Conservation (phyloP, 495 filamentous ascomycete species). For the Physcia stellaris region DNA sequence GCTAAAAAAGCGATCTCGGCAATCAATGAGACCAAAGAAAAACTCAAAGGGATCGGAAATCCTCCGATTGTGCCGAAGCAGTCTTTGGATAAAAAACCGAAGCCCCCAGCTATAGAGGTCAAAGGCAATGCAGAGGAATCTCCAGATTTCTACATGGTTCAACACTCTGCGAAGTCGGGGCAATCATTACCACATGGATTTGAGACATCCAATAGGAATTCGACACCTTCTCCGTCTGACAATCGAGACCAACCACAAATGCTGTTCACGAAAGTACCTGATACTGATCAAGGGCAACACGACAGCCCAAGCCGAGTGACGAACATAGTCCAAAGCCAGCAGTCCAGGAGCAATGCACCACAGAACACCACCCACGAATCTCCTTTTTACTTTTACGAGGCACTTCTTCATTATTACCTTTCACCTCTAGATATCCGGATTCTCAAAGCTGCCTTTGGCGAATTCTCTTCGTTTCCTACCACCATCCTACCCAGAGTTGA, state of each 20-base stretch:
- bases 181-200: slow-evolving; percentile 23
- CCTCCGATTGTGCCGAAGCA: slow-evolving; percentile 45
- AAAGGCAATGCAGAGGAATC: slow-evolving; percentile 29
- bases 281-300: background rate
- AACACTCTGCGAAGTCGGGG: slow-evolving; percentile 31
- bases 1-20: slow-evolving; percentile 63
- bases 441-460: slow-evolving; percentile 75
- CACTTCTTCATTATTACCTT: slow-evolving; percentile 80
- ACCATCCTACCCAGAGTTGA: slow-evolving; percentile 86
- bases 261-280: background rate
- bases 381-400: slow-evolving; percentile 75
- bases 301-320: too few species aligned
- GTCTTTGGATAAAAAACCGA: slow-evolving; percentile 29
- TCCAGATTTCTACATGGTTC: slow-evolving; percentile 40
- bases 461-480: slow-evolving; percentile 71
- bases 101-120: slow-evolving; percentile 34
- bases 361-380: slow-evolving; percentile 25
- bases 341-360: background rate
- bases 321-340: background rate
- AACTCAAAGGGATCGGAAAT: slow-evolving; percentile 55
- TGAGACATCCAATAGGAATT: background rate
- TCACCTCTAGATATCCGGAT: slow-evolving; percentile 93
- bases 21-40: slow-evolving; percentile 60
- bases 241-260: background rate
- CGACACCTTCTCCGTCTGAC: background rate